Evolutionary conservation across 352 stramenopile genomes (phyloP).

Genomic region (Pythium vanterpoolii): DNA sequence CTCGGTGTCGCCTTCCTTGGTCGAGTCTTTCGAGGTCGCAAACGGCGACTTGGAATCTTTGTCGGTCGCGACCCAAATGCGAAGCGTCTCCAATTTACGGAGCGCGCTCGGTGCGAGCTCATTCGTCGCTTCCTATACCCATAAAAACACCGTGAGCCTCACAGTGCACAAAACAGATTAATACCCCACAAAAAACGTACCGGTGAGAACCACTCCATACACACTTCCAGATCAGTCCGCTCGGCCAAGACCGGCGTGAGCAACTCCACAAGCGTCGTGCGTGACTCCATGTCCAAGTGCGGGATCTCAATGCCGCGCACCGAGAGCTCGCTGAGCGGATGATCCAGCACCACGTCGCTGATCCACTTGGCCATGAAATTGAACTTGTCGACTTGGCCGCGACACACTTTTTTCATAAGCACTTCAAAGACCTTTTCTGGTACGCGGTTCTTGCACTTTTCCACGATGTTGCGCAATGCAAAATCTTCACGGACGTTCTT

Average conservation of each 20-base stretch:
- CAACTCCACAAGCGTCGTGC: constrained; percentile 63
- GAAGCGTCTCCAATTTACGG: constrained; percentile 71
- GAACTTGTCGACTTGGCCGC: constrained; percentile 85
- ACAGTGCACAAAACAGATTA: neutral
- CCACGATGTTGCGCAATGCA: constrained; percentile 71
- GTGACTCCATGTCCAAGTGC: constrained; percentile 68
- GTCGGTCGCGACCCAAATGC: constrained; percentile 85
- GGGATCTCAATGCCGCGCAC: constrained; percentile 86
- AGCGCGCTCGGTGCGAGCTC: constrained; percentile 52
- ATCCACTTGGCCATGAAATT: constrained; percentile 88
- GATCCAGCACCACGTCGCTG: constrained; percentile 65
- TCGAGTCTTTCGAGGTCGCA: constrained; percentile 31
- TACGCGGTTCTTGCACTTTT: constrained; percentile 70
- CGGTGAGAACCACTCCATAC: constrained; percentile 87
- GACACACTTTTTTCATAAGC: constrained; percentile 82
- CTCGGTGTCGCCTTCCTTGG: constrained; percentile 62
- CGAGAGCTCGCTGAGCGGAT: constrained; percentile 59
- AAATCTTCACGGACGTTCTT: constrained; percentile 80
- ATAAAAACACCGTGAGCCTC: neutral
- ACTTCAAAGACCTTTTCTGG: constrained; percentile 80
- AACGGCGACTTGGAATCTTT: constrained; percentile 87
- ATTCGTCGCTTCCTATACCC: constrained; percentile 53
- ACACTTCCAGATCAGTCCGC: constrained; percentile 80
- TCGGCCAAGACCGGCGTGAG: constrained; percentile 81
- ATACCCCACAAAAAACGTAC: constrained; percentile 24